A percentile compares a stretch with the other conserved stretches of the same genome.
phyloP scores from a whole-genome alignment of 1,284 basidiomycete species.

The Paramarasmius palmivorus region DNA sequence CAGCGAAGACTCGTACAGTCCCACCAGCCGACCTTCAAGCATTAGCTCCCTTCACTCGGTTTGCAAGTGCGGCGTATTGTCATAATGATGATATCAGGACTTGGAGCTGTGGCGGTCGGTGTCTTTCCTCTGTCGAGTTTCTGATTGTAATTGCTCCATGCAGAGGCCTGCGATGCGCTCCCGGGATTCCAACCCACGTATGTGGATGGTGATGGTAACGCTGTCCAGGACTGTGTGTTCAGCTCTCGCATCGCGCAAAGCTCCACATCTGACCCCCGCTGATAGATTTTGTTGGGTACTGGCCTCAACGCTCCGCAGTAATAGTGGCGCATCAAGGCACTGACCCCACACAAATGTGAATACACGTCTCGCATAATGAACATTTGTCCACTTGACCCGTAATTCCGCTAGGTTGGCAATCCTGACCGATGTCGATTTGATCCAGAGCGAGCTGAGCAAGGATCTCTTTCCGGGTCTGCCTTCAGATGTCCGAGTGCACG shows the following conservation, averaged over 20 bases:
- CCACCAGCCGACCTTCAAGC: no score
- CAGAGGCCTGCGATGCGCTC: constrained; percentile 42
- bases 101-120: constrained; percentile 35
- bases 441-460: constrained; percentile 34
- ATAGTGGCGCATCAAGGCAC: constrained; percentile 55
- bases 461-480: constrained; percentile 50
- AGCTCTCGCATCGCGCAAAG: constrained; percentile 4
- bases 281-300: constrained; percentile 49
- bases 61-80: constrained; percentile 34
- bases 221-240: constrained; percentile 43
- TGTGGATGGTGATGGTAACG: constrained; percentile 47
- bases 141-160: not conserved
- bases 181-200: constrained; percentile 44
- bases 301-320: constrained; percentile 44
- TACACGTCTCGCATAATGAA: not conserved
- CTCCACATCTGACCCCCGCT: not conserved
- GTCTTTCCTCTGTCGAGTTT: not conserved
- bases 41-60: constrained; percentile 40
- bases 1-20: no score
- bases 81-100: not conserved
- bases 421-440: constrained; percentile 48
- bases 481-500: constrained; percentile 39
- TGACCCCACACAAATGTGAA: constrained; percentile 47
- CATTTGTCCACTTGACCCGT: constrained; percentile 9
- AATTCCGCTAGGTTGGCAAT: constrained; percentile 34